Base-by-base conservation (phyloP, 441 rosid species). In the Mallotus repandus region DNA sequence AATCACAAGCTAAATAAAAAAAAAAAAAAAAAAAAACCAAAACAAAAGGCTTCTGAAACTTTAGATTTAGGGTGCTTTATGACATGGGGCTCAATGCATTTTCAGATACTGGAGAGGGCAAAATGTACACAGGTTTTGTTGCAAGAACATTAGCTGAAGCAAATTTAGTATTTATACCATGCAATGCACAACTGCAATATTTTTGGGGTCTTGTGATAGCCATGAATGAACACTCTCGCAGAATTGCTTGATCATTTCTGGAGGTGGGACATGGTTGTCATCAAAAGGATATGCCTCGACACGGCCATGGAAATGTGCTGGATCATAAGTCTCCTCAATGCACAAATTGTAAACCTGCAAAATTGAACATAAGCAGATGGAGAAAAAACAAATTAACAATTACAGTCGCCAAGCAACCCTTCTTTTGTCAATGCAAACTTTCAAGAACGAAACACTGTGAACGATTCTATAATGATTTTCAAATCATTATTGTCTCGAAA, bases 251-350 rank as follows among this genome's bases (percentile, higher is more conserved):
- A 90, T 75, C 97, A 90, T 85, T 68, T 85, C 76, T 18, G 92
- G 87, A 54, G 91, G 77, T 29, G 98, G 98, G n/a, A 92, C 97
- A 66, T 94, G 98, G 70, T 94, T 90, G 83, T 94, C 98, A 71
- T 92, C 97, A 50, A 94, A 90, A 2, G 98, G 97, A 70, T 77
- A 92, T 63, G 81, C 79, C 79, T 94, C 97, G 5, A 92, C 97
- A 1, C 92, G 92, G 38, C 93, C 89, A 55, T 94, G 84, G 38
- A 94, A 94, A 81, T 92, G 92, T 8, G 73, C 64, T 50, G 97
- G 83, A 82, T 94, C 89, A 61, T 94, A 92, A 35, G 72, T 73
- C 80, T 94, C 90, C 76, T 94, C 97, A 66, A 89, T 94, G 58
- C 97, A 94, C 72, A 92, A 81, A 80, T 94, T 94, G 61, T 87